Base-by-base conservation (phyloP, 306 rosid species). In the Gastrolobium bilobum region DNA sequence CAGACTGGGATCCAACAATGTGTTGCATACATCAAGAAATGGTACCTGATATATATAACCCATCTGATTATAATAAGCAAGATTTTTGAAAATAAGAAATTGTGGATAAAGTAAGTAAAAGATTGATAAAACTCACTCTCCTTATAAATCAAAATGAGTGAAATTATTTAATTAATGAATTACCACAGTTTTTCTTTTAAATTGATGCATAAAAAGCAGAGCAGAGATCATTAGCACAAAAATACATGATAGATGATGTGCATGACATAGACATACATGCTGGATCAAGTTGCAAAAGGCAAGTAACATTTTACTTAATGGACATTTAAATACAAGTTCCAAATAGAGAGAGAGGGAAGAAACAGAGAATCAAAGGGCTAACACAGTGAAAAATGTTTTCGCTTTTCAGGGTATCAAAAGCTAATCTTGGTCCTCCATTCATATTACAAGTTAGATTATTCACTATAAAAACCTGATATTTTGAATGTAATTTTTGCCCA, bases 11-110 rank as follows among this genome's bases (percentile, higher is more conserved):
- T 95, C 96, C 82, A 91, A 70, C 84, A 95, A 68, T 50, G 99
- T 95, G 90, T 95, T 95, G 87, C 99, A 91, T 50, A 95, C 78
- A 77, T 95, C 99, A 47, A 95, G 94, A 89, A 95, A 95, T 44
- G 99, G 98, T 73, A 92, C 99, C 99, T 95, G 87, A 68, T 14
- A 74, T 68, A 81, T 54, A 51, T 14, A 3, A 63, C 50, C 15
- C 57, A 71, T 33, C 40, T 34, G 42, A 82, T 57, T 63, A 71
- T 87, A 67, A 82, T 43, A 46, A 39, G 51, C 7, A 30, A 71
- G 78, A 50, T 33, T 3, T 64, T 31, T n/a, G 43, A 71, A 9
- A 51, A 34, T 20, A 64, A 14, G 43, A 81, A 74, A 61, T 2
- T 47, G 34, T 9, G 14, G 82, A 4, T 53, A 15, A 11, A 59